These are phyloP conservation scores for Paraphoma sp. DNA, from an alignment of 2,329 filamentous ascomycete species.

Conservation along the genomic window DNA sequence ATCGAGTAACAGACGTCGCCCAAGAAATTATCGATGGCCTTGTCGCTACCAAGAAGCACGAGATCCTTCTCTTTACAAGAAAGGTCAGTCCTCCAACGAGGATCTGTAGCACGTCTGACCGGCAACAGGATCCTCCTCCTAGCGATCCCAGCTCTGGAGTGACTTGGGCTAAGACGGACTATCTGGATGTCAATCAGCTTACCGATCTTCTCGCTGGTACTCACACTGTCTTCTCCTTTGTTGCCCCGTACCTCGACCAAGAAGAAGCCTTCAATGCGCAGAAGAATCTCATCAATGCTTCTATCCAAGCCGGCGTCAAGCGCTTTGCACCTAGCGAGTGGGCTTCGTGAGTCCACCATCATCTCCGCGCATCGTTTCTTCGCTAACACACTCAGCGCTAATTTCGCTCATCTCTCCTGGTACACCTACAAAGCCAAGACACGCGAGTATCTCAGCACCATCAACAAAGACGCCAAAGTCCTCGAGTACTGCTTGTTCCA, in stretches of 20 bases:
- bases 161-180: constrained; percentile 4
- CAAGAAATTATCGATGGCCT: constrained; percentile 60
- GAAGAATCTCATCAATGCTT: constrained; percentile 30
- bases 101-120: background rate
- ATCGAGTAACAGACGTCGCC: constrained; percentile 53
- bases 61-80: constrained; percentile 57
- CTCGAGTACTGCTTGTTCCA: constrained; percentile 64
- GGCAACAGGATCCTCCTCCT: background rate
- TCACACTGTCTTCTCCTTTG: constrained; percentile 62
- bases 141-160: background rate
- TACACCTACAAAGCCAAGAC: constrained; percentile 57
- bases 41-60: constrained; percentile 55
- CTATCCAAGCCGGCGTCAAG: constrained; percentile 27
- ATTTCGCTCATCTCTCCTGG: constrained; percentile 52
- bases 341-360: constrained; percentile 21
- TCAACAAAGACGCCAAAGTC: constrained; percentile 58
- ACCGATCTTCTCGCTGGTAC: constrained; percentile 49
- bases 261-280: constrained; percentile 10
- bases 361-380: background rate
- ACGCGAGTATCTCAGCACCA: constrained; percentile 56
- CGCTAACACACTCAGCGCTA: constrained; percentile 27
- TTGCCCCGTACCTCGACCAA: constrained; percentile 40
- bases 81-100: constrained; percentile 2
- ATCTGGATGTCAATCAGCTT: constrained; percentile 8
- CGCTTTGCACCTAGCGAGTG: constrained; percentile 35